These are phyloP conservation scores for Talaromyces trachyspermus DNA, from an alignment of 495 filamentous ascomycete species.

Conservation along the genomic window DNA sequence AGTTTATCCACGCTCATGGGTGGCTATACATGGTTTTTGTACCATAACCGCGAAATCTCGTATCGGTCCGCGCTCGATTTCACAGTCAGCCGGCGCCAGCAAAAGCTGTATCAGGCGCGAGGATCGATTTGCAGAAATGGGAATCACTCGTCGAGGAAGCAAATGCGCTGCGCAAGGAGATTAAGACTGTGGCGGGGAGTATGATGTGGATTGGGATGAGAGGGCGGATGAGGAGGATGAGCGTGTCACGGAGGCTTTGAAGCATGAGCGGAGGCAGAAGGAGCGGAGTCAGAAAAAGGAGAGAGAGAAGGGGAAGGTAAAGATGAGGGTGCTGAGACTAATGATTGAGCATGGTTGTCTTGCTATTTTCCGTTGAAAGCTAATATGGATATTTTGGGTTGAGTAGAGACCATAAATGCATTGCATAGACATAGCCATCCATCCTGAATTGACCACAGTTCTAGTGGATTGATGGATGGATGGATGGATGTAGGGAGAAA, in stretches of 20 bases:
- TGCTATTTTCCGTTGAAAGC: too few relatives aligned
- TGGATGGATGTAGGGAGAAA: too few relatives aligned
- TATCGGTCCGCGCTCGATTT: slow-evolving; percentile 81
- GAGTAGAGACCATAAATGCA: too few relatives aligned
- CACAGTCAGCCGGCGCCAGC: slow-evolving; percentile 72
- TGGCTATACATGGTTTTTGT: slow-evolving; percentile 90
- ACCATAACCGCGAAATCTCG: slow-evolving; percentile 81
- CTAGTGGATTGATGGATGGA: too few relatives aligned
- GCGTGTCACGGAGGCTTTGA: slow-evolving; percentile 62
- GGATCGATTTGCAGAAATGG: slow-evolving; percentile 73
- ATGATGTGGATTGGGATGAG: slow-evolving; percentile 95
- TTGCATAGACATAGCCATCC: too few relatives aligned
- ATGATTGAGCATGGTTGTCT: too few relatives aligned
- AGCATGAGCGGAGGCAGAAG: slow-evolving; percentile 50
- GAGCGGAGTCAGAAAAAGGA: slow-evolving; percentile 38
- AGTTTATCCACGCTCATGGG: slow-evolving; percentile 77
- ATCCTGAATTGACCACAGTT: too few relatives aligned
- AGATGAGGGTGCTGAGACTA: slow-evolving; percentile 14
- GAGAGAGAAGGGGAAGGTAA: slow-evolving; percentile 35
- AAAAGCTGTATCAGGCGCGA: slow-evolving; percentile 62
- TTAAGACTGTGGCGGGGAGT: slow-evolving; percentile 75
- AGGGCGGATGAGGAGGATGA: slow-evolving; percentile 66
- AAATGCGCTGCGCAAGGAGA: slow-evolving; percentile 71
- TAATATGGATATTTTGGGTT: too few relatives aligned
- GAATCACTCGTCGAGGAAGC: slow-evolving; percentile 72